phyloP scores from a whole-genome alignment of 306 rosid genomes.

The Rosa chinensis region DNA sequence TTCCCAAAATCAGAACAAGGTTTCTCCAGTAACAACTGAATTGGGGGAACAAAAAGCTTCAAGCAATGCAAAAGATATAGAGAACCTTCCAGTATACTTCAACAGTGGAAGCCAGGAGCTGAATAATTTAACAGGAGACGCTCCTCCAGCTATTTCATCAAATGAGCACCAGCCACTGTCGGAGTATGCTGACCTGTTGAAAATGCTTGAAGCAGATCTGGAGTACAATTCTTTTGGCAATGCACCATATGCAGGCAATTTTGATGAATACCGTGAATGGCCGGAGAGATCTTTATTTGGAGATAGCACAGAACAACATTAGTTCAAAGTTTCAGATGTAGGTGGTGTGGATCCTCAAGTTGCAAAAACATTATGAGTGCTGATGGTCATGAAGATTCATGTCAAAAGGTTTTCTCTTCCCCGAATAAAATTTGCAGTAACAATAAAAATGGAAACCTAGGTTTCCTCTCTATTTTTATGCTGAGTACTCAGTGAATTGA shows the following conservation, averaged over 20 bases:
- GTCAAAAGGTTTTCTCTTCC: background rate
- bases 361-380: background rate
- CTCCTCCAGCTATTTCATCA: conserved; percentile 21
- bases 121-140: conserved; percentile 6
- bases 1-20: conserved; percentile 22
- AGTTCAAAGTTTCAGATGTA: conserved; percentile 8
- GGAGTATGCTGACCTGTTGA: conserved; percentile 23
- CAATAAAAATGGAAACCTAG: background rate
- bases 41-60: background rate
- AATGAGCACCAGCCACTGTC: conserved; percentile 19
- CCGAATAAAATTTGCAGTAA: background rate
- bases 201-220: conserved; percentile 33
- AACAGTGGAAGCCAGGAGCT: conserved; percentile 17
- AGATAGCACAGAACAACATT: background rate
- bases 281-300: background rate
- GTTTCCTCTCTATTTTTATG: background rate
- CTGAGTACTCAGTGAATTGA: background rate
- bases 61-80: background rate
- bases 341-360: background rate
- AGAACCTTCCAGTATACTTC: conserved; percentile 11
- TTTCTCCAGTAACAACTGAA: conserved; percentile 6
- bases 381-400: background rate
- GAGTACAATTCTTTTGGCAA: conserved; percentile 9
- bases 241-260: conserved; percentile 13
- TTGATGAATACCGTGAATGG: conserved; percentile 17